These are phyloP conservation scores for Meira miltonrushii DNA, from an alignment of 1,284 basidiomycete genomes.

Conservation along the genomic window DNA sequence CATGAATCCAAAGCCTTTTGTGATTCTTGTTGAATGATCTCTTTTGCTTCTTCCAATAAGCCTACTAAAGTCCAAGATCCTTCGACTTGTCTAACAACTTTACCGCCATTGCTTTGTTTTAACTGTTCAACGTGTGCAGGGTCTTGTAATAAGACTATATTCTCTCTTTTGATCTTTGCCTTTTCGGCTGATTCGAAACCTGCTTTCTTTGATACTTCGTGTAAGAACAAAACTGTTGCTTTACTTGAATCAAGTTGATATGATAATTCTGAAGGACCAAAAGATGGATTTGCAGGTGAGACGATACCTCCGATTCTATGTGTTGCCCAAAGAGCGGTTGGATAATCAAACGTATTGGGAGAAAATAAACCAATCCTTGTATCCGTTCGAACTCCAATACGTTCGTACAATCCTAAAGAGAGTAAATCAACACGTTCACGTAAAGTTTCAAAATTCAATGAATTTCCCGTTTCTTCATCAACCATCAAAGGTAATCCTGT, in stretches of 20 bases:
- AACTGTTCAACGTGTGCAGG: conserved; percentile 19
- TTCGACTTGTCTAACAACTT: conserved; percentile 26
- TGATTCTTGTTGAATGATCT: conserved; percentile 57
- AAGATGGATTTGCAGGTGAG: conserved; percentile 69
- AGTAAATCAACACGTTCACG: conserved; percentile 29
- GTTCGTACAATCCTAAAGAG: conserved; percentile 16
- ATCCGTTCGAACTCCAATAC: conserved; percentile 13
- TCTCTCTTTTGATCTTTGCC: conserved; percentile 59
- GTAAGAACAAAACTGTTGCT: conserved; percentile 61
- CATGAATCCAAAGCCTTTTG: conserved; percentile 56
- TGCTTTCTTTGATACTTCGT: conserved; percentile 58
- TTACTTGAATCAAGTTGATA: conserved; percentile 57
- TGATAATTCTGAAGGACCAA: conserved; percentile 63
- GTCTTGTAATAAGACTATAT: conserved; percentile 27
- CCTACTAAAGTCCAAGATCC: conserved; percentile 53
- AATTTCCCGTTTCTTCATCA: conserved; percentile 33
- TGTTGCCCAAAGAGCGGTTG: conserved; percentile 66
- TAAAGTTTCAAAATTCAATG: conserved; percentile 31
- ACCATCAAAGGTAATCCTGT: conserved; percentile 30
- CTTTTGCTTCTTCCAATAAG: conserved; percentile 53
- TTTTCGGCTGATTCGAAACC: conserved; percentile 59
- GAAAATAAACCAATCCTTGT: conserved; percentile 29
- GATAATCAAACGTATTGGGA: conserved; percentile 60
- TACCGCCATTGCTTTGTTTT: conserved; percentile 24
- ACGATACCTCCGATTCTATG: conserved; percentile 68